These are phyloP conservation scores for Ascoidea tarda DNA, from an alignment of 805 yeast species.

Conservation along the genomic window DNA sequence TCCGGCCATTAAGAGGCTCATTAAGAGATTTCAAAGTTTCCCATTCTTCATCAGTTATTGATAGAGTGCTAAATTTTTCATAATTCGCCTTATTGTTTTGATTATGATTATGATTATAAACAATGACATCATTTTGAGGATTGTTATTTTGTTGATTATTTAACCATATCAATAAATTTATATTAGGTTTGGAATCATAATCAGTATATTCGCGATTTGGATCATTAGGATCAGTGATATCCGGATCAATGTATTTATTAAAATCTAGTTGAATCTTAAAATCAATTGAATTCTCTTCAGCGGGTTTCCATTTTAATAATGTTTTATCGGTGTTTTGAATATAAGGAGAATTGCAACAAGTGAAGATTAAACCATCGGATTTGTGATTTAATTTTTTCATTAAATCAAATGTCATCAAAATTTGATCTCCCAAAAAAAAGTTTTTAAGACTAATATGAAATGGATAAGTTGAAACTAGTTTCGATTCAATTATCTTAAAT, in stretches of 20 bases:
- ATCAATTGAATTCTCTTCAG: slow-evolving; percentile 89
- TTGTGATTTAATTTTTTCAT: slow-evolving; percentile 69
- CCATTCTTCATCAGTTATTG: slow-evolving; percentile 67
- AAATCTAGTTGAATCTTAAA: slow-evolving; percentile 58
- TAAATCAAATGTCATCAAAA: slow-evolving; percentile 59
- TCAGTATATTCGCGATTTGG: slow-evolving; percentile 62
- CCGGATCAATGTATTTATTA: slow-evolving; percentile 43
- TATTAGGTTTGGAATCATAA: slow-evolving; percentile 67
- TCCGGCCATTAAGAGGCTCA: slow-evolving; percentile 80
- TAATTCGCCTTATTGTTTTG: slow-evolving; percentile 21
- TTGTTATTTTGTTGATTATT: slow-evolving; percentile 28
- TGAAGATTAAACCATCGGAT: slow-evolving; percentile 87
- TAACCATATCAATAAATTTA: slow-evolving; percentile 64
- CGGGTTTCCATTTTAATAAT: slow-evolving; percentile 92
- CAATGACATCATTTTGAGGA: too few species aligned
- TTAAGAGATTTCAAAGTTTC: slow-evolving; percentile 46
- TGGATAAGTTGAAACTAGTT: slow-evolving; percentile 62
- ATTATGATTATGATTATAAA: too few species aligned
- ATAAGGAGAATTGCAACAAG: slow-evolving; percentile 83
- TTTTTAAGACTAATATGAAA: slow-evolving; percentile 78
- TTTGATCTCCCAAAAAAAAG: slow-evolving; percentile 74
- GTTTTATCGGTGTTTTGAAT: slow-evolving; percentile 78
- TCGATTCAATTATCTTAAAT: slow-evolving; percentile 56
- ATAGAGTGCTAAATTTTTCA: slow-evolving; percentile 51
- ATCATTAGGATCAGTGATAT: slow-evolving; percentile 41